Percentiles rank a stretch among this genome's conserved stretches.
These are phyloP conservation scores for Podospora didyma DNA, from an alignment of 495 filamentous ascomycete species.

Conservation along the genomic window DNA sequence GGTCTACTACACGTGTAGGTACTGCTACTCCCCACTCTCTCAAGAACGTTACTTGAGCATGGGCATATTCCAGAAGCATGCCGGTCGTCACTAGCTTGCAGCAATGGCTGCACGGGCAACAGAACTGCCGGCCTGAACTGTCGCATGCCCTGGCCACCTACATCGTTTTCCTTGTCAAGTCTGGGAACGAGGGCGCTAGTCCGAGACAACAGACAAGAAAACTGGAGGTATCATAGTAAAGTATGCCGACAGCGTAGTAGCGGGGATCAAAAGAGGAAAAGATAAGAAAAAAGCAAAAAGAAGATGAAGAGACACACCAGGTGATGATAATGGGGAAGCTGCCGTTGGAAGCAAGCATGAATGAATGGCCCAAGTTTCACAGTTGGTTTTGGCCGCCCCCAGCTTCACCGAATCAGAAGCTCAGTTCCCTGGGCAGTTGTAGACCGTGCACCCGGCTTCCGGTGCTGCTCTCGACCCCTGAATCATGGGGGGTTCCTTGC, in stretches of 20 bases:
- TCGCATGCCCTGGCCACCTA: too few relatives aligned
- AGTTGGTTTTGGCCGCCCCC: slow-evolving; percentile 7
- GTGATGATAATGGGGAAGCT: too few relatives aligned
- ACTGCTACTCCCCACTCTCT: background rate
- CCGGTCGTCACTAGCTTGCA: background rate
- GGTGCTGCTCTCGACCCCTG: background rate
- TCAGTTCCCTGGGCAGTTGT: slow-evolving; percentile 1
- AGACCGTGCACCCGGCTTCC: background rate
- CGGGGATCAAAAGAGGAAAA: background rate
- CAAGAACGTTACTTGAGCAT: background rate
- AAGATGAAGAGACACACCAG: too few relatives aligned
- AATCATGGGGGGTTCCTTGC: background rate
- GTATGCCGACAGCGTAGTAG: background rate
- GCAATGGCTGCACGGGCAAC: background rate
- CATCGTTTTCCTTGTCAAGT: too few relatives aligned
- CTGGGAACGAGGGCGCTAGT: too few relatives aligned
- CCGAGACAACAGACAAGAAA: background rate
- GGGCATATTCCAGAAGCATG: background rate
- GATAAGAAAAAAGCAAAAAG: background rate
- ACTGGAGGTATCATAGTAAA: background rate
- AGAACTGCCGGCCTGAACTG: background rate
- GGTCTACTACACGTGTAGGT: too few relatives aligned
- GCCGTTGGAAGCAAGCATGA: slow-evolving; percentile 4
- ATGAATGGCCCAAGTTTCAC: slow-evolving; percentile 9
- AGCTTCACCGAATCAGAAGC: slow-evolving; percentile 8